Conservation (phyloP, 352 stramenopile genomes). For the Globisporangium camurandrum region DNA sequence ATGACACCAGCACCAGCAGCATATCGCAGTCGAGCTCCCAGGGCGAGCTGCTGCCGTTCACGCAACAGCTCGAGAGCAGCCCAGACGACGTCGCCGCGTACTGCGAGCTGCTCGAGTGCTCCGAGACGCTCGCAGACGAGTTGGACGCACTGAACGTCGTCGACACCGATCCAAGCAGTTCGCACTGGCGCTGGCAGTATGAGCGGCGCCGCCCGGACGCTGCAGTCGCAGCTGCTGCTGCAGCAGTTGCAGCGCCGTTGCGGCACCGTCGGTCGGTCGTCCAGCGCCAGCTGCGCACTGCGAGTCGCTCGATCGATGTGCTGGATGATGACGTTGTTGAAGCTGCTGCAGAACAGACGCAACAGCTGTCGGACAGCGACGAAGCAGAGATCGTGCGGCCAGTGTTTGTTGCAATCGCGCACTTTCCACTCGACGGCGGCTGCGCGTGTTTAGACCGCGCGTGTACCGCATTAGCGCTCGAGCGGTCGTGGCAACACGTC, state of each 20-base stretch:
- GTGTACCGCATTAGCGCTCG: neutral
- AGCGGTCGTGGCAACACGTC: slow-evolving; percentile 11
- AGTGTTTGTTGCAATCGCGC: neutral
- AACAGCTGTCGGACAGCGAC: neutral
- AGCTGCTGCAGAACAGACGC: slow-evolving; percentile 6
- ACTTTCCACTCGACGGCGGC: slow-evolving; percentile 4
- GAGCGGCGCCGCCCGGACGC: no score
- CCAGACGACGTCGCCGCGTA: slow-evolving; percentile 7
- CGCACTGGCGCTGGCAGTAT: slow-evolving; percentile 4
- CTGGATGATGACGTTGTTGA: slow-evolving; percentile 4
- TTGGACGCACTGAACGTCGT: slow-evolving; percentile 12
- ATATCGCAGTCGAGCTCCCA: slow-evolving; percentile 4
- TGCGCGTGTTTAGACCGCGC: slow-evolving; percentile 7
- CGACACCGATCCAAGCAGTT: no score
- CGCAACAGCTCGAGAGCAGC: slow-evolving; percentile 3
- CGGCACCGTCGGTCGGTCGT: no score
- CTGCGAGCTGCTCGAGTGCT: slow-evolving; percentile 7
- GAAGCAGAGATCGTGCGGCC: neutral
- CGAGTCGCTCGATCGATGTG: slow-evolving; percentile 11
- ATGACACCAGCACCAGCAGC: neutral
- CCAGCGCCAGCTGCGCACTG: no score
- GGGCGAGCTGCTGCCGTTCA: neutral
- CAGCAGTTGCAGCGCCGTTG: no score
- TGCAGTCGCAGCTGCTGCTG: no score
- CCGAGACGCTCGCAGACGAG: slow-evolving; percentile 11